These are phyloP conservation scores for Caryopteris hybrid DNA, from an alignment of 305 asterid genomes.

Conservation along the genomic window DNA sequence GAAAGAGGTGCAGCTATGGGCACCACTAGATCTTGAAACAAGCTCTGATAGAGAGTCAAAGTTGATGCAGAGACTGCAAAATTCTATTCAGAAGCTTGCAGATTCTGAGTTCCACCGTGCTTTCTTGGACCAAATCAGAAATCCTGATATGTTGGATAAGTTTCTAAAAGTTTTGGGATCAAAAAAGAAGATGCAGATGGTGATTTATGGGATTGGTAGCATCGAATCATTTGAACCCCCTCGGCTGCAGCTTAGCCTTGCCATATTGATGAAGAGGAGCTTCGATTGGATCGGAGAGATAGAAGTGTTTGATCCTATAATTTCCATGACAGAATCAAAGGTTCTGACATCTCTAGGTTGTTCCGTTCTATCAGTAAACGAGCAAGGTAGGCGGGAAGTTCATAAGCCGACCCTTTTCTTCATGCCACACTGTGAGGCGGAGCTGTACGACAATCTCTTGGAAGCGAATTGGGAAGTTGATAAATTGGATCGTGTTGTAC, in stretches of 20 bases:
- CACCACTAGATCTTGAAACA: constrained; percentile 47
- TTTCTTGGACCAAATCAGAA: constrained; percentile 43
- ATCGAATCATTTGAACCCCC: constrained; percentile 67
- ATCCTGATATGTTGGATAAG: constrained; percentile 34
- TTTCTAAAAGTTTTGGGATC: constrained; percentile 44
- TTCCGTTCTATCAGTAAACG: constrained; percentile 64
- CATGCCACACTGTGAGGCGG: constrained; percentile 92
- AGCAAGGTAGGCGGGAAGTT: constrained; percentile 65
- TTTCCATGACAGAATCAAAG: constrained; percentile 59
- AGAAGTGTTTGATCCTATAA: constrained; percentile 79
- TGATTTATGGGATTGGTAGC: constrained; percentile 82
- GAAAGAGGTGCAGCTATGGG: constrained; percentile 47
- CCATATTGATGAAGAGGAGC: constrained; percentile 64
- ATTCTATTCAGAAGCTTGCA: constrained; percentile 39
- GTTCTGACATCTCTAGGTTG: constrained; percentile 68
- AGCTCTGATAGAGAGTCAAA: constrained; percentile 48
- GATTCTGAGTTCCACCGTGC: constrained; percentile 37
- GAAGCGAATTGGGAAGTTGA: constrained; percentile 59
- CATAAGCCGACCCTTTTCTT: constrained; percentile 61
- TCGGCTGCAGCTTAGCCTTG: constrained; percentile 67
- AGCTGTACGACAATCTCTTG: constrained; percentile 64
- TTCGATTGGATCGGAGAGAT: constrained; percentile 76
- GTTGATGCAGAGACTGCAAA: constrained; percentile 56
- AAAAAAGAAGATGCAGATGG: constrained; percentile 62
- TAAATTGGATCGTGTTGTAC: constrained; percentile 29